These are phyloP conservation scores for Zopfia rhizophila DNA, from an alignment of 2,329 filamentous ascomycete species.

Conservation along the genomic window DNA sequence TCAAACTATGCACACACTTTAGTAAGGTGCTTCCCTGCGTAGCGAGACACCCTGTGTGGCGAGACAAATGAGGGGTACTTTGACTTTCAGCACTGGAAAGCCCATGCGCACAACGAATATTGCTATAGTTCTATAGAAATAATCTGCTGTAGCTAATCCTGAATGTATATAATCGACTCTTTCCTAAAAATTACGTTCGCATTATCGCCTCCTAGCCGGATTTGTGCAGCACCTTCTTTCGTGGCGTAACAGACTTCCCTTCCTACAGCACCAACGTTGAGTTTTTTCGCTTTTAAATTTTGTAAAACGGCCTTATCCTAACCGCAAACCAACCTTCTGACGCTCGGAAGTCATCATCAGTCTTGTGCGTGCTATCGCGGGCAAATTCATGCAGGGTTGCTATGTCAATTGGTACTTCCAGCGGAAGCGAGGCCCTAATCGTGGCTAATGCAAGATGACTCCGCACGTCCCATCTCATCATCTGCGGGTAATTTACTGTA, in stretches of 20 bases:
- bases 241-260: slow-evolving; percentile 4
- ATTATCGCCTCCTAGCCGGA: slow-evolving; percentile 4
- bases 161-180: background rate
- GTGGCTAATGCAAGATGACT: slow-evolving; percentile 16
- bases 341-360: background rate
- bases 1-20: no score
- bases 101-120: background rate
- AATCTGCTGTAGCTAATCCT: slow-evolving; percentile 1
- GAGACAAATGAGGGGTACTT: background rate
- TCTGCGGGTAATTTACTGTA: slow-evolving; percentile 20
- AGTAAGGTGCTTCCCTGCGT: background rate
- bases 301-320: slow-evolving; percentile 1
- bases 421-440: slow-evolving; percentile 17
- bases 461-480: slow-evolving; percentile 16
- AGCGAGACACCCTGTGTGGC: slow-evolving; percentile 1
- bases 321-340: slow-evolving; percentile 1
- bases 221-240: slow-evolving; percentile 5
- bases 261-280: background rate
- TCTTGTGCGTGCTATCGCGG: background rate
- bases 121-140: no score
- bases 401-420: slow-evolving; percentile 13
- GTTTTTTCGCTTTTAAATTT: background rate
- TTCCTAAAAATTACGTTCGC: no score
- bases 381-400: background rate
- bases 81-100: slow-evolving; percentile 1